Evolutionary conservation across 169 alveolate species (phyloP), one percentile per base, ranked within the genome.

Genomic region (Plasmodium malariae): DNA sequence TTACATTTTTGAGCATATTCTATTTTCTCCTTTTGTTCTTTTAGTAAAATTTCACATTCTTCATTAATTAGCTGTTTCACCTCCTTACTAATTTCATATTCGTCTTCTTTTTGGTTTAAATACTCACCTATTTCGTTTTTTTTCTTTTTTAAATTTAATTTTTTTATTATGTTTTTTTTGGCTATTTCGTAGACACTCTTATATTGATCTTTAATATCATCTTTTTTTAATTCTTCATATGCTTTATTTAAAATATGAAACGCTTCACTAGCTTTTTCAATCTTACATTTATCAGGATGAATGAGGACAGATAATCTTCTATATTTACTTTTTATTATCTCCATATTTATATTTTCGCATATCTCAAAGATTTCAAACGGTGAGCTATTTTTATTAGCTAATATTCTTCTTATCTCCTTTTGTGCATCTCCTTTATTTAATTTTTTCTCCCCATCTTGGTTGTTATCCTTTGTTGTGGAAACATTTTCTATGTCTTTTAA

Each of bases 221-320:
- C 96, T 71, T 92, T 87, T 62, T 94, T 94, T 32, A 95, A 87
- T 36, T 95, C 97, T 74, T 95, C 95, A 92, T 93, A 95, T 2
- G 97, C 97, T 69, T 88, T 95, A 9, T 83, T 94, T 63, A 95
- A 86, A 54, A 94, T 93, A 65, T 95, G 95, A 88, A 97, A 97
- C 5, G 99, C 99, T 6, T 97, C 98, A 28, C 88, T 93, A 12
- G 99, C 98, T 57, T 91, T 92, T 12, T 93, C 95, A 83, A 95
- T 95, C 63, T 88, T 93, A 88, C 97, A 95, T 70, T 97, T 97
- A 93, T 97, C 99, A 3, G 99, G 99, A 76, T 97, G 99, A 59
- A 97, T 96, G 65, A 94, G 80, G 24, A 96, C 83, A 12, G 98
- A 95, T 30, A 95, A 74, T 74, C 90, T 76, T 59, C 91, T 92